phyloP scores from a whole-genome alignment of 805 yeast species.

The Candida silvatica region DNA sequence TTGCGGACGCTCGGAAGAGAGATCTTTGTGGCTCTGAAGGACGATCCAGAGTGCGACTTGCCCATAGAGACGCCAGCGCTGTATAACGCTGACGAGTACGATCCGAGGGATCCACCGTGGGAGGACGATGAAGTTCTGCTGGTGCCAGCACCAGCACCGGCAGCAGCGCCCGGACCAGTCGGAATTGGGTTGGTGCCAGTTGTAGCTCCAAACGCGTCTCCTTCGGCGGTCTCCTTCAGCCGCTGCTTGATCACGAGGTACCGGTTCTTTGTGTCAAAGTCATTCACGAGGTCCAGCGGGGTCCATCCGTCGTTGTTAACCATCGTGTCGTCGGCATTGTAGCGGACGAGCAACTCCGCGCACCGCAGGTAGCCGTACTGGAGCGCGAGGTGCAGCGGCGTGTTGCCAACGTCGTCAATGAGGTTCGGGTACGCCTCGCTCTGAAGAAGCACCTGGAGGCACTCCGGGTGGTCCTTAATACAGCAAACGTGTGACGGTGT shows the following conservation, averaged over 20 bases:
- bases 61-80: no score
- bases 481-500: conserved; percentile 70
- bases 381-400: conserved; percentile 79
- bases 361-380: conserved; percentile 58
- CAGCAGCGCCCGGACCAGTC: no score
- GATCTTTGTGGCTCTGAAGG: conserved; percentile 7
- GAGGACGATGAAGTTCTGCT: no score
- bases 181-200: no score
- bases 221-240: no score
- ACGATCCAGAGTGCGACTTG: no score
- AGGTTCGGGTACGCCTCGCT: conserved; percentile 72
- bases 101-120: no score
- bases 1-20: conserved; percentile 14
- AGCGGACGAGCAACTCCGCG: conserved; percentile 39
- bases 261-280: conserved; percentile 39
- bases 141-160: no score
- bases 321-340: conserved; percentile 38
- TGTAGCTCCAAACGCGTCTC: no score
- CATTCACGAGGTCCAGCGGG: conserved; percentile 52
- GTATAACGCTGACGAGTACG: no score
- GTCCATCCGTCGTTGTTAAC: conserved; percentile 55
- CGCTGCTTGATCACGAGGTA: conserved; percentile 24
- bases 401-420: conserved; percentile 67
- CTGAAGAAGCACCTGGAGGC: conserved; percentile 55
- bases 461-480: conserved; percentile 47